These are phyloP conservation scores for Sphaerulina musiva DNA, from an alignment of 2,329 filamentous ascomycete genomes.

Conservation along the genomic window DNA sequence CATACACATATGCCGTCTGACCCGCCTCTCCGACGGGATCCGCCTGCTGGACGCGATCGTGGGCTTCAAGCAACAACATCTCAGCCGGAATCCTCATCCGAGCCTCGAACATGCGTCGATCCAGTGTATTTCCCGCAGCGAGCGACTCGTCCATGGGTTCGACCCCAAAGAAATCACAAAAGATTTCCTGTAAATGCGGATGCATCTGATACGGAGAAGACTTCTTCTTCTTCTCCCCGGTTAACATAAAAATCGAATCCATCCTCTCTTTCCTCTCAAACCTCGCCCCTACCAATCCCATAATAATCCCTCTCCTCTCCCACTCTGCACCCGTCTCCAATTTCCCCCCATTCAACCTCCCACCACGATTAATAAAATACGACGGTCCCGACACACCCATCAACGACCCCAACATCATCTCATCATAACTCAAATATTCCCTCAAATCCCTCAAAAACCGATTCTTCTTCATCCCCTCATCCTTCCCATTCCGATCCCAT, in stretches of 20 bases:
- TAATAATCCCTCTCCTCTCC: slow-evolving; percentile 28
- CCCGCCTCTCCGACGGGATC: neutral
- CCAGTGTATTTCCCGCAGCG: slow-evolving; percentile 9
- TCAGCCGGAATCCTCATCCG: slow-evolving; percentile 29
- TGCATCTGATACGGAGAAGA: slow-evolving; percentile 18
- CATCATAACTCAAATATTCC: slow-evolving; percentile 32
- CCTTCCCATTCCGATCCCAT: slow-evolving; percentile 30
- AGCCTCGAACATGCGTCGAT: slow-evolving; percentile 24
- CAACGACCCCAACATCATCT: slow-evolving; percentile 32
- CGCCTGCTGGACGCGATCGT: slow-evolving; percentile 18
- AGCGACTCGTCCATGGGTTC: slow-evolving; percentile 1
- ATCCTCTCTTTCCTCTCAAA: slow-evolving; percentile 30
- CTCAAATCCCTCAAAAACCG: slow-evolving; percentile 16
- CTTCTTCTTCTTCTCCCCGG: slow-evolving; percentile 9
- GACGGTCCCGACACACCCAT: slow-evolving; percentile 29
- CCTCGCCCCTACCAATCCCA: slow-evolving; percentile 31
- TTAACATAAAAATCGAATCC: slow-evolving; percentile 27
- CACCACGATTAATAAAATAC: slow-evolving; percentile 31
- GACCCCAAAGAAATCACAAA: slow-evolving; percentile 21
- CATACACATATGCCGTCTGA: slow-evolving; percentile 28
- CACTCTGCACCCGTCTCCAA: slow-evolving; percentile 12
- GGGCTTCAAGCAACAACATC: slow-evolving; percentile 29
- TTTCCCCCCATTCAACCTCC: slow-evolving; percentile 22
- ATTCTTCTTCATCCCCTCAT: slow-evolving; percentile 20
- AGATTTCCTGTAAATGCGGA: slow-evolving; percentile 17